Conservation (phyloP, 345 rosid species). For the Pistacia vera region DNA sequence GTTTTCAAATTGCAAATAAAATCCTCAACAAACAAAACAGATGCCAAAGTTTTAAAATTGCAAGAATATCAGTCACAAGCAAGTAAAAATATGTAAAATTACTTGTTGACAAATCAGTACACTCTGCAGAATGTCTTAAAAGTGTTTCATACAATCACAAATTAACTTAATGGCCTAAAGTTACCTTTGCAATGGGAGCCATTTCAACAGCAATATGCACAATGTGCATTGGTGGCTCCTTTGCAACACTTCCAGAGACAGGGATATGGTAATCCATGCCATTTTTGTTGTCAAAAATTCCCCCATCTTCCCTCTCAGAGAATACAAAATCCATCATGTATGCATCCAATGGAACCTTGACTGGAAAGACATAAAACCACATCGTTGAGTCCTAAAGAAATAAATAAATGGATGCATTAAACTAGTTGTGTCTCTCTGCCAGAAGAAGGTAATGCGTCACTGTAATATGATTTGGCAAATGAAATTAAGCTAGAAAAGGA, state of each 20-base stretch:
- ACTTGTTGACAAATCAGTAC: neutral
- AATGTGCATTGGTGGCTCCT: slow-evolving; percentile 88
- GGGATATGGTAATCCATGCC: slow-evolving; percentile 90
- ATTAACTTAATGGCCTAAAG: neutral
- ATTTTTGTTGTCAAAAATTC: slow-evolving; percentile 71
- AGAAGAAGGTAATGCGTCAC: neutral
- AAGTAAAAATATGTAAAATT: neutral
- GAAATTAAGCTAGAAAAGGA: neutral
- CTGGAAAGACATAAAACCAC: slow-evolving; percentile 48
- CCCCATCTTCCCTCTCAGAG: slow-evolving; percentile 90
- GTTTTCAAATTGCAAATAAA: neutral
- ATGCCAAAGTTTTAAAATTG: slow-evolving; percentile 2
- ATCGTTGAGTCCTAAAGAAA: slow-evolving; percentile 6
- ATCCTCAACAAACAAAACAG: neutral
- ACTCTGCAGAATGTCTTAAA: neutral
- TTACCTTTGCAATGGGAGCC: slow-evolving; percentile 98
- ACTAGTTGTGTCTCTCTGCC: neutral
- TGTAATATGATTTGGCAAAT: neutral
- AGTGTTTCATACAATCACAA: neutral
- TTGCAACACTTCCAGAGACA: slow-evolving; percentile 66
- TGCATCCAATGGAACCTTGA: slow-evolving; percentile 90
- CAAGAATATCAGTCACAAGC: neutral
- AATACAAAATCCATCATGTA: slow-evolving; percentile 97
- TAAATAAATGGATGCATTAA: slow-evolving; percentile 1
- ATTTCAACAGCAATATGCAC: slow-evolving; percentile 95